Evolutionary conservation across 192 early-diverging fungal species (phyloP).

Genomic region (Podila clonocystis): DNA sequence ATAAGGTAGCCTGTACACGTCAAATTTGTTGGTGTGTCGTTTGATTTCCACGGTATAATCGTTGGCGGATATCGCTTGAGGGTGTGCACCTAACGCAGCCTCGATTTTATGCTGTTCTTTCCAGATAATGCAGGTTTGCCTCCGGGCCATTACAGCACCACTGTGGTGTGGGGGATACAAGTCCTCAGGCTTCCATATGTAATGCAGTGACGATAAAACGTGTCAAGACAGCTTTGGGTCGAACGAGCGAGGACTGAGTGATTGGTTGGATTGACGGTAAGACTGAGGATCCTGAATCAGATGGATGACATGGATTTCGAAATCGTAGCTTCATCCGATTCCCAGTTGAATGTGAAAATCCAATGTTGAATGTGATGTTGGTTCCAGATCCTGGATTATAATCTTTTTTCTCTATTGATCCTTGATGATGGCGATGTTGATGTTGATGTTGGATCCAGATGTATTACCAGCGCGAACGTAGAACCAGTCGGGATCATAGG

Average conservation of each 20-base stretch:
- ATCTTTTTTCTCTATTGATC: not conserved
- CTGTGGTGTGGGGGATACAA: no score
- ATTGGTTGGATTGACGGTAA: not conserved
- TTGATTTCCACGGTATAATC: no score
- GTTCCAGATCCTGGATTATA: not conserved
- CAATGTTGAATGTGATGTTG: conserved; percentile 1
- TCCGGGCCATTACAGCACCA: no score
- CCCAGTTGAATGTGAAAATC: not conserved
- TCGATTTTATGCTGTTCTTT: no score
- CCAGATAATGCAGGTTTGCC: no score
- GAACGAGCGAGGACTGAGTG: not conserved
- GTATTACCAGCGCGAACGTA: conserved; percentile 92
- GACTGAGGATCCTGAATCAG: not conserved
- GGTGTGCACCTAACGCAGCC: no score
- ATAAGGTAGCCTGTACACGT: no score
- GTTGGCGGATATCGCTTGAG: no score
- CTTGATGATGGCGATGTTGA: not conserved
- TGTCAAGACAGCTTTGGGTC: no score
- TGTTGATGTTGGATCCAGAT: not conserved
- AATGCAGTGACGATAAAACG: no score
- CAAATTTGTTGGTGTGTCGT: no score
- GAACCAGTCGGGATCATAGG: conserved; percentile 99
- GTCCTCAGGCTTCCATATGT: no score
- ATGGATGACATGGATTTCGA: not conserved
- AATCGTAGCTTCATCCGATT: not conserved